Base-by-base conservation (phyloP, 75 land plant genomes). In the Cryptomeria japonica region DNA sequence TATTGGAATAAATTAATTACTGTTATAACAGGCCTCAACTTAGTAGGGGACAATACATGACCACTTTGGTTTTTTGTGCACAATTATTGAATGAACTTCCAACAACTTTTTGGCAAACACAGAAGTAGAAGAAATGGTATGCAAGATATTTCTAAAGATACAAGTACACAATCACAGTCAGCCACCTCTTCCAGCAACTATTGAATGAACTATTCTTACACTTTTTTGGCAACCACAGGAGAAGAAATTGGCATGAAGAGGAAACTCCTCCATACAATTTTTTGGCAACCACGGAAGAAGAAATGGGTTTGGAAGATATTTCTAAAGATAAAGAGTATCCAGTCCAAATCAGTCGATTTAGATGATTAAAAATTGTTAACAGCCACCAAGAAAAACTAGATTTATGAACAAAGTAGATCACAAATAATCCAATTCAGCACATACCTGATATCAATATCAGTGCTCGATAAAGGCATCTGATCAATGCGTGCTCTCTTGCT, bases 401-500 rank as follows among this genome's bases (percentile, higher is more conserved):
- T 22, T 41, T 22, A 80, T 5, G 19, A 39, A 80, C 83, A 41
- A 41, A 38, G 28, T 22, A 42, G 47, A 9, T 80, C 44, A 80
- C n/a, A 41, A 80, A 9, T 42, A 80, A 80, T 15, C 15, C 31
- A 0, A 10, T 41, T 80, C 46, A 44, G 47, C 8, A 47, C 15
- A 46, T 82, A 82, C 84, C 51, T 82, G 10, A 2, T 11, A n/a
- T 85, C 41, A 85, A 49, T 19, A 53, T 85, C 37, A 16, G 13
- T 85, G 9, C 37, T 56, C 83, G 64, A 16, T 18, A 16, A 70
- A 19, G 58, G 84, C 4, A 47, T 87, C 44, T 61, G 88, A 75
- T 44, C 70, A 47, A 86, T 55, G 87, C 86, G 84, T 64, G 88
- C 68, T 87, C 89, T 92, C 89, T 93, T 95, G 85, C 87, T 89